Base-by-base conservation (phyloP, 306 rosid species). In the Abrus precatorius region DNA sequence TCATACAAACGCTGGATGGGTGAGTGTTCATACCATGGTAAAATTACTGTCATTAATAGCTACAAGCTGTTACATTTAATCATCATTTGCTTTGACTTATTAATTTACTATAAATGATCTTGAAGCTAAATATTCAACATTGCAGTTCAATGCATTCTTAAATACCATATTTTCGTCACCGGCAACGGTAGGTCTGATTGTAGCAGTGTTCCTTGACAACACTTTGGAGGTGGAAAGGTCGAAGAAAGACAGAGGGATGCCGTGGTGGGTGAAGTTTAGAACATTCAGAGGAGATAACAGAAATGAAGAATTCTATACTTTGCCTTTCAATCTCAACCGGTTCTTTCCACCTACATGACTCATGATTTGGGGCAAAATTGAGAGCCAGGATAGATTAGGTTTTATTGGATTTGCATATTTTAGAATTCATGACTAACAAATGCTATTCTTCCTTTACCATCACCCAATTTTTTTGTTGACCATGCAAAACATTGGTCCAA, bases 181-280 rank as follows among this genome's bases (percentile, higher is more conserved):
- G 0, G 86, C 92, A 0, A 93, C 93, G 0, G 98, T 95, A 10
- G 93, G 96, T 2, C 82, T 95, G 87, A 91, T 91, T 0, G 98
- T 93, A 7, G 98, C 97, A 5, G 98, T 93, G 77, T 90, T 95
- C 79, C 94, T 95, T 1, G 99, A 95, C 87, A 95, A 95, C 89
- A 93, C 99, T 4, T 47, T 91, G 38, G 97, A 95, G 64, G 98
- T 95, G 0, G 94, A 95, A 40, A 93, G 89, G 14, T 90, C 98
- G 0, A 93, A 91, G 89, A 95, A 90, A 73, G 99, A 95, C 62
- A 77, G 98, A 43, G 99, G 99, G 27, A 95, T 95, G 99, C 98
- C 99, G 3, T 95, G 99, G 98, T 95, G 99, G 99, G 91, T 89
- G 34, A 95, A 93, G 89, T 95, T 95, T 85, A 86, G 98, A 86